A percentile compares a stretch with the other conserved stretches of the same genome.
These are phyloP conservation scores for Cyberlindnera bimundalis DNA, from an alignment of 805 yeast species.

Conservation along the genomic window DNA sequence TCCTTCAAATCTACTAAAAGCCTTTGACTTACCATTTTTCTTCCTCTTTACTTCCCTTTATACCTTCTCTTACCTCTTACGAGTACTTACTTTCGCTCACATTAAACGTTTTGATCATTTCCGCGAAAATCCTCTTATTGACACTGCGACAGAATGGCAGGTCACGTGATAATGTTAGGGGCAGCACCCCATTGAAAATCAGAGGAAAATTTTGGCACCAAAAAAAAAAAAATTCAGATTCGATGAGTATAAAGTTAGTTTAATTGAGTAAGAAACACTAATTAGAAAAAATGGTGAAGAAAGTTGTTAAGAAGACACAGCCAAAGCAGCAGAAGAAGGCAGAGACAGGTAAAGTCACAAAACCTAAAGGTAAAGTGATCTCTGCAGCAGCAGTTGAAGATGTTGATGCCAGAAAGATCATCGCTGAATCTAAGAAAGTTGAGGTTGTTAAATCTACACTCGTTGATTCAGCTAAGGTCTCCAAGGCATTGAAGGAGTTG, in stretches of 20 bases:
- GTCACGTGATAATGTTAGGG: no score
- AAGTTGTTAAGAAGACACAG: slow-evolving; percentile 19
- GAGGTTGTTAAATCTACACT: slow-evolving; percentile 4
- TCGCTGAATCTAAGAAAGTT: slow-evolving; percentile 7
- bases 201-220: slow-evolving; percentile 19
- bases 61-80: background rate
- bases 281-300: slow-evolving; percentile 11
- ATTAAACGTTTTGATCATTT: background rate
- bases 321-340: background rate
- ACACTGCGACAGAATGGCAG: no score
- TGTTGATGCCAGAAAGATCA: slow-evolving; percentile 13
- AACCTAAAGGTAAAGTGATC: slow-evolving; percentile 30
- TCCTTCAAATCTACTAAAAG: background rate
- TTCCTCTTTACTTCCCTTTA: background rate
- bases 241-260: slow-evolving; percentile 14
- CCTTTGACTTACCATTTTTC: background rate
- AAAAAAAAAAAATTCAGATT: slow-evolving; percentile 5
- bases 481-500: slow-evolving; percentile 63
- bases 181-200: no score
- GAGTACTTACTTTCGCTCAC: no score
- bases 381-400: slow-evolving; percentile 21
- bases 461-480: slow-evolving; percentile 32
- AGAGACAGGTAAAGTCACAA: slow-evolving; percentile 14
- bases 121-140: background rate
- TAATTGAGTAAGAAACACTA: background rate